Evolutionary conservation across 208 protist genomes (phyloP).

Genomic region (Polymyxa betae): DNA sequence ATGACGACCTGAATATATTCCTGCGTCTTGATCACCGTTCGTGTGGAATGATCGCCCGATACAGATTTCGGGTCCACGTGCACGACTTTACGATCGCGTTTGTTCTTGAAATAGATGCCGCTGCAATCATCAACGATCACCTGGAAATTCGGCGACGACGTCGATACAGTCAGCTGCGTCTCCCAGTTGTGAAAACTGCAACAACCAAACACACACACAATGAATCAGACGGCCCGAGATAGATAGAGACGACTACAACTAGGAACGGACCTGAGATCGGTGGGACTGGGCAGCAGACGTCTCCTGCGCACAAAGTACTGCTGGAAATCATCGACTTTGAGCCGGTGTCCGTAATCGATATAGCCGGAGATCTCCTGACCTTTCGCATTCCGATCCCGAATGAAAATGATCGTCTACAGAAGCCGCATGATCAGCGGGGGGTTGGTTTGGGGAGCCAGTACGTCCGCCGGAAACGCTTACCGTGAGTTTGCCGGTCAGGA

Average conservation of each 20-base stretch:
- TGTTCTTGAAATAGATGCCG: constrained; percentile 96
- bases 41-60: constrained; percentile 88
- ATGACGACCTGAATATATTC: constrained; percentile 90
- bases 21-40: constrained; percentile 85
- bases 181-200: constrained; percentile 80
- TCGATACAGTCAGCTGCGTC: constrained; percentile 77
- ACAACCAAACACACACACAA: neutral
- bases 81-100: constrained; percentile 94
- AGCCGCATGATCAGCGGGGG: no score
- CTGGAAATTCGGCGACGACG: constrained; percentile 84
- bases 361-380: constrained; percentile 95
- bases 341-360: constrained; percentile 94
- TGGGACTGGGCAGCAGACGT: constrained; percentile 87
- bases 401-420: constrained; percentile 88
- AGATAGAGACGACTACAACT: constrained; percentile 67
- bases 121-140: constrained; percentile 91
- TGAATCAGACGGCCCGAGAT: neutral
- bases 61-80: constrained; percentile 89
- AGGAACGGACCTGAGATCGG: constrained; percentile 96
- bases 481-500: constrained; percentile 89
- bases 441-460: neutral
- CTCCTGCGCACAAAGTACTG: constrained; percentile 74
- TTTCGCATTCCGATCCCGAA: constrained; percentile 85
- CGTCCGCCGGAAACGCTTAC: constrained; percentile 43
- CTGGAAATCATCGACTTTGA: constrained; percentile 87